Conservation (phyloP, 306 rosid genomes). For the Quercus mongolica region DNA sequence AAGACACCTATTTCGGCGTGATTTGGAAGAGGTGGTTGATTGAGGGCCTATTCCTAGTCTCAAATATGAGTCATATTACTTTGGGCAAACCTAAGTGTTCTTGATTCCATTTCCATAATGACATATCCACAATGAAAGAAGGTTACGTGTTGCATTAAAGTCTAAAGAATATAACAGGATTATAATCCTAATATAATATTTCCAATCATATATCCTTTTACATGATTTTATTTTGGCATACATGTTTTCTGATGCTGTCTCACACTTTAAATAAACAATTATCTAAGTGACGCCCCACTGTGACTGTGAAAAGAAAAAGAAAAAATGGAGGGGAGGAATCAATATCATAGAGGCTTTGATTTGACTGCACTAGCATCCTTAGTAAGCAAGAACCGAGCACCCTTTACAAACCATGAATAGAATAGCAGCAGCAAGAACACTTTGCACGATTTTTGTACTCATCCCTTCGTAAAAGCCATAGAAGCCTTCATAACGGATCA, state of each 20-base stretch:
- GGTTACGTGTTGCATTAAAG: not conserved
- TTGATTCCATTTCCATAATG: too few relatives aligned
- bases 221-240: constrained; percentile 3
- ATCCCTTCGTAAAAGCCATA: constrained; percentile 89
- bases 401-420: constrained; percentile 77
- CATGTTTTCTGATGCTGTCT: not conserved
- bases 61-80: too few relatives aligned
- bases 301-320: constrained; percentile 7
- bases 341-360: constrained; percentile 42
- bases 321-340: constrained; percentile 16
- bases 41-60: too few relatives aligned
- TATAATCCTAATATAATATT: not conserved
- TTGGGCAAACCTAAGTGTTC: too few relatives aligned
- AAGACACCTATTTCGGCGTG: too few relatives aligned
- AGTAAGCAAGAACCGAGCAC: constrained; percentile 57
- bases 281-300: constrained; percentile 2
- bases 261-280: constrained; percentile 5
- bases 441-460: constrained; percentile 84
- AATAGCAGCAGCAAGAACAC: constrained; percentile 97
- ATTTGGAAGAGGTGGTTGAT: too few relatives aligned
- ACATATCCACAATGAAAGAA: too few relatives aligned
- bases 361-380: constrained; percentile 37
- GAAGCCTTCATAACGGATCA: constrained; percentile 81
- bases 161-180: not conserved
- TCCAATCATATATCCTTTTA: not conserved